Base-by-base conservation (phyloP, 1,284 basidiomycete genomes). In the Rhodotorula sp. region DNA sequence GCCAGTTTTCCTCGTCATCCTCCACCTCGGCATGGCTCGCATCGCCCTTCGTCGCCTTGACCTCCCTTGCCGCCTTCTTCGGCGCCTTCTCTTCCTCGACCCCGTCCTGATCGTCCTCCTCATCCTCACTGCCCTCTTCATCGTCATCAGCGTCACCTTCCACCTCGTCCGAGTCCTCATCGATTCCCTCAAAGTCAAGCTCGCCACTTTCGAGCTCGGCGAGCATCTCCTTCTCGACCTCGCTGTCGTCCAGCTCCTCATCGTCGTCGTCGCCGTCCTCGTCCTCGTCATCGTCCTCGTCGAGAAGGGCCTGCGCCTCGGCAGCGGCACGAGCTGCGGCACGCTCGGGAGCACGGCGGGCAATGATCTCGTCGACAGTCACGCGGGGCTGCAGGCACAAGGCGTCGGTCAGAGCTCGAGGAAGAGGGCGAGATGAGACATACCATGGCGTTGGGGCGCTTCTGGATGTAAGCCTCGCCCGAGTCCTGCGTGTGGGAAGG, bases 321-420 rank as follows among this genome's bases (percentile, higher is more conserved):
- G 48, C 58, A 0, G 46, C 51, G 7, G 59, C 61, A 78, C 74
- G 74, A 69, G 68, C 76, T 10, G 74, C 61, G 79, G 69, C 53
- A 75, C 80, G 81, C 77, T 83, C 79, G 67, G 85, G 83, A 66
- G 84, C 87, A 67, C 89, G 85, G 69, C 89, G 85, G 59, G 88
- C 88, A 78, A 95, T 94, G 76, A 96, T 97, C 79, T 97, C 92
- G 82, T 97, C 92, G 19, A 97, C 89, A 57, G 90, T 92, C 61
- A 97, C 87, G 25, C 90, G 88, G 79, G 87, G 85, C 90, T 92
- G 73, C 7, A 17, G 27, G 17, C 0, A 12, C 63, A 63, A n/a
- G 73, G 75, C 34, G 41, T 71, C 65, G 61, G 67, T 67, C 61
- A 58, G 36, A 70, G 41, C 63, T 55, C 21, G 10, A 10, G 0